A percentile compares a stretch with the other conserved stretches of the same genome.
phyloP scores from a whole-genome alignment of 2,329 filamentous ascomycete genomes.

The Diaporthe ampelina region DNA sequence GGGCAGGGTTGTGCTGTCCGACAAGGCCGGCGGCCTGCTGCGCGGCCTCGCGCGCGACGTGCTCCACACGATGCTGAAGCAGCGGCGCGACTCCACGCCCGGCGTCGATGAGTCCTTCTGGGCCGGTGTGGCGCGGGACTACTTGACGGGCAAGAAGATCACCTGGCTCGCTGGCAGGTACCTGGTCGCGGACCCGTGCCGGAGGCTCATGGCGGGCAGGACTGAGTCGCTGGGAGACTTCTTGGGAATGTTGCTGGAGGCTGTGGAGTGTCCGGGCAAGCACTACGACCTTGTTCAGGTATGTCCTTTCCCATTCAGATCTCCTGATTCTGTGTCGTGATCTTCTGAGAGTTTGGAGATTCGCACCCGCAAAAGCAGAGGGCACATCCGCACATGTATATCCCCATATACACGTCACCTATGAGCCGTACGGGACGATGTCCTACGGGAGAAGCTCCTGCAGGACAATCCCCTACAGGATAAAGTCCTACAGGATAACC shows the following conservation, averaged over 20 bases:
- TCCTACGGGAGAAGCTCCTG: too few relatives aligned
- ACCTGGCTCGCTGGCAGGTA: not conserved
- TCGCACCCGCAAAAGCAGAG: too few relatives aligned
- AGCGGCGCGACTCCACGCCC: not conserved
- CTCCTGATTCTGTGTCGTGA: too few relatives aligned
- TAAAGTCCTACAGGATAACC: too few relatives aligned
- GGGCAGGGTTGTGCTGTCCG: not conserved
- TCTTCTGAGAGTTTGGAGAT: too few relatives aligned
- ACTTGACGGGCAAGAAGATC: not conserved
- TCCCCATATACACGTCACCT: too few relatives aligned
- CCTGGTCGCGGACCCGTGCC: not conserved
- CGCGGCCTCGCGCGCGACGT: not conserved
- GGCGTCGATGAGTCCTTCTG: not conserved
- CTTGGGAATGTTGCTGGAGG: not conserved
- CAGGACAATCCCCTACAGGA: too few relatives aligned
- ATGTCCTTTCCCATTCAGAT: not conserved
- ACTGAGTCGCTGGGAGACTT: too few relatives aligned
- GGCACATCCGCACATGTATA: too few relatives aligned
- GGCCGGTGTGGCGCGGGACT: not conserved
- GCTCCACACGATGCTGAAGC: not conserved
- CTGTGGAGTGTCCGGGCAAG: not conserved
- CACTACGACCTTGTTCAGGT: not conserved
- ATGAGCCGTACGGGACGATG: too few relatives aligned
- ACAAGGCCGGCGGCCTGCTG: not conserved
- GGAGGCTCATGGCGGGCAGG: too few relatives aligned